phyloP scores from a whole-genome alignment of 208 protist genomes.

The Lotmaria passim region DNA sequence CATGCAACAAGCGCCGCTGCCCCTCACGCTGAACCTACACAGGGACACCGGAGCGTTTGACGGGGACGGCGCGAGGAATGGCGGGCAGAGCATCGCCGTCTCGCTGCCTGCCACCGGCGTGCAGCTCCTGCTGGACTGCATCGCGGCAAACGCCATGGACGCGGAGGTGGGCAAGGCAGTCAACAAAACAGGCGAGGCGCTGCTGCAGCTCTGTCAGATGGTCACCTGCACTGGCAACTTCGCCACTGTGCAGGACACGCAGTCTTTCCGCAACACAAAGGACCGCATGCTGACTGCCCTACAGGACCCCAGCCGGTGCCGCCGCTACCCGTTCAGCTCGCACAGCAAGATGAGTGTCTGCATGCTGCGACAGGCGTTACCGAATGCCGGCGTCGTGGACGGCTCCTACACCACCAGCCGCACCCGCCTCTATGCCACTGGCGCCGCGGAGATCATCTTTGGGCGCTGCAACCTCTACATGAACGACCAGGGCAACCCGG shows the following conservation, averaged over 20 bases:
- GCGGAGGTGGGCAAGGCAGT: constrained; percentile 53
- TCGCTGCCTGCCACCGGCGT: constrained; percentile 33
- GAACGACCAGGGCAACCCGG: constrained; percentile 38
- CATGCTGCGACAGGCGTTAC: constrained; percentile 40
- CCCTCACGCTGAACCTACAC: not conserved
- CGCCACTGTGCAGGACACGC: constrained; percentile 11
- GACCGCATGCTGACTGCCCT: constrained; percentile 39
- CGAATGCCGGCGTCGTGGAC: not conserved
- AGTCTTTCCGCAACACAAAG: constrained; percentile 29
- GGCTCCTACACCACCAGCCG: constrained; percentile 12
- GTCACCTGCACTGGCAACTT: constrained; percentile 10
- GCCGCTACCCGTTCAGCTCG: constrained; percentile 77
- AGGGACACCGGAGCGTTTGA: not conserved
- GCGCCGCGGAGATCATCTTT: constrained; percentile 77
- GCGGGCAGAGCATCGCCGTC: constrained; percentile 18
- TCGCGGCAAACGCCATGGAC: constrained; percentile 66
- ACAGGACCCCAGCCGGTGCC: constrained; percentile 50
- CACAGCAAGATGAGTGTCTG: constrained; percentile 71
- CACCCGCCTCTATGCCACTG: constrained; percentile 56
- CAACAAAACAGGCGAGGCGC: constrained; percentile 78
- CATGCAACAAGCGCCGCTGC: not conserved
- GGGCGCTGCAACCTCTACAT: constrained; percentile 45
- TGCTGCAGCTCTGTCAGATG: constrained; percentile 49
- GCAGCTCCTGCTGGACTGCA: constrained; percentile 62
- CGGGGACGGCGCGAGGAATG: not conserved